phyloP scores from a whole-genome alignment of 1,284 basidiomycete genomes.

The Leccinum pachyderme region DNA sequence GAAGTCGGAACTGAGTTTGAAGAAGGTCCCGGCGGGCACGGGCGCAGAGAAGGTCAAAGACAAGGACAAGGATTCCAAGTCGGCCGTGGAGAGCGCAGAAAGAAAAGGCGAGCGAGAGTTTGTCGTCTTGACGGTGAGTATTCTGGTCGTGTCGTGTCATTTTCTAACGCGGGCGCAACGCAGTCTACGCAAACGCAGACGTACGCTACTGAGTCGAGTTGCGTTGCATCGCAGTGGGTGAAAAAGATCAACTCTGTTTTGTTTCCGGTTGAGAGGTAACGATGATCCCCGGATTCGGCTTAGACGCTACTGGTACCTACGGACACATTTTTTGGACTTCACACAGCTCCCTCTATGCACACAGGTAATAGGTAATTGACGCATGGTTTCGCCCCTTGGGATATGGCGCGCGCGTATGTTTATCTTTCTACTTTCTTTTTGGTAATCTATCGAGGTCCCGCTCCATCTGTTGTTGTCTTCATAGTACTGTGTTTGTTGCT shows the following conservation, averaged over 20 bases:
- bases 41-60: slow-evolving; percentile 43
- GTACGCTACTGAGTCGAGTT: slow-evolving; percentile 45
- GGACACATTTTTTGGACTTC: not conserved
- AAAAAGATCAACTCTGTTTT: slow-evolving; percentile 42
- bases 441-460: not conserved
- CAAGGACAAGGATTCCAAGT: slow-evolving; percentile 40
- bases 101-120: slow-evolving; percentile 59
- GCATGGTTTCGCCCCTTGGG: not conserved
- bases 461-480: not conserved
- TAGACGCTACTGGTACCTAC: not conserved
- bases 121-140: slow-evolving; percentile 56
- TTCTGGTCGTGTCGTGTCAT: not conserved
- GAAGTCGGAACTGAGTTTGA: slow-evolving; percentile 50
- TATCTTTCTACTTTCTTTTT: not conserved
- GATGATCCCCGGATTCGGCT: not conserved
- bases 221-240: slow-evolving; percentile 47
- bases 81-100: slow-evolving; percentile 48
- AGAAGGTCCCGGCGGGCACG: slow-evolving; percentile 33
- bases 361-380: not conserved
- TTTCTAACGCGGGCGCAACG: not conserved
- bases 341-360: not conserved
- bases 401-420: not conserved
- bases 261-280: not conserved
- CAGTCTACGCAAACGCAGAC: slow-evolving; percentile 55
- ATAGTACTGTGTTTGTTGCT: not conserved